Evolutionary conservation across 2,329 filamentous ascomycete genomes (phyloP).

Genomic region (Aspergillus unguis): DNA sequence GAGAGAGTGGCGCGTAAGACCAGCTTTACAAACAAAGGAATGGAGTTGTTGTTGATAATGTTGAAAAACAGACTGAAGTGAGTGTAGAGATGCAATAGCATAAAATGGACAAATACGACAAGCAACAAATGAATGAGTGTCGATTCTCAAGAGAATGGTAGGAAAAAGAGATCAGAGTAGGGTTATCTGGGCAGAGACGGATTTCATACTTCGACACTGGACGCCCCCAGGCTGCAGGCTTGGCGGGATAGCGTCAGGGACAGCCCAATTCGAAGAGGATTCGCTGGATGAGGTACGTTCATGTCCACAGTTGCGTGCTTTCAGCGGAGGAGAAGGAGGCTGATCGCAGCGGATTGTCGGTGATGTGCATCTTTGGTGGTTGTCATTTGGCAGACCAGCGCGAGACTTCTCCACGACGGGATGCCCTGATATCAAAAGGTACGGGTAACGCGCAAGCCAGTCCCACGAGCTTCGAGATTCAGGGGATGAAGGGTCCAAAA

Average conservation of each 20-base stretch:
- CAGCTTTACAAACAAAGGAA: conserved; percentile 9
- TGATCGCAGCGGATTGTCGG: conserved; percentile 18
- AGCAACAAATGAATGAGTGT: conserved; percentile 5
- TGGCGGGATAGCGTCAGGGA: conserved; percentile 4
- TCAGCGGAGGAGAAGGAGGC: conserved; percentile 6
- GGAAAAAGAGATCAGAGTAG: conserved; percentile 1
- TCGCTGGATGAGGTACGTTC: conserved; percentile 2
- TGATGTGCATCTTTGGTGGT: conserved; percentile 10
- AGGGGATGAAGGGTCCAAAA: conserved; percentile 7
- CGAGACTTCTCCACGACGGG: conserved; percentile 8
- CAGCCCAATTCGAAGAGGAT: conserved; percentile 4
- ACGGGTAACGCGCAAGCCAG: conserved; percentile 20
- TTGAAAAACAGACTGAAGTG: conserved; percentile 7
- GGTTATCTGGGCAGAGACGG: neutral
- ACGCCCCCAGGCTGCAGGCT: conserved; percentile 7
- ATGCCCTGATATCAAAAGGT: conserved; percentile 16
- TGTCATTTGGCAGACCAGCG: conserved; percentile 14
- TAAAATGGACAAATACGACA: neutral
- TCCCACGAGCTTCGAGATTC: conserved; percentile 16
- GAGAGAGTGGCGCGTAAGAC: conserved; percentile 3
- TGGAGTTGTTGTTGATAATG: neutral
- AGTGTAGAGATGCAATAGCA: conserved; percentile 8
- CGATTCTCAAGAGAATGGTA: conserved; percentile 4
- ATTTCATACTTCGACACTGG: conserved; percentile 12
- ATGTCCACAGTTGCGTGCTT: conserved; percentile 13